Conservation (phyloP, 495 filamentous ascomycete genomes). For the Neurospora cerealis region DNA sequence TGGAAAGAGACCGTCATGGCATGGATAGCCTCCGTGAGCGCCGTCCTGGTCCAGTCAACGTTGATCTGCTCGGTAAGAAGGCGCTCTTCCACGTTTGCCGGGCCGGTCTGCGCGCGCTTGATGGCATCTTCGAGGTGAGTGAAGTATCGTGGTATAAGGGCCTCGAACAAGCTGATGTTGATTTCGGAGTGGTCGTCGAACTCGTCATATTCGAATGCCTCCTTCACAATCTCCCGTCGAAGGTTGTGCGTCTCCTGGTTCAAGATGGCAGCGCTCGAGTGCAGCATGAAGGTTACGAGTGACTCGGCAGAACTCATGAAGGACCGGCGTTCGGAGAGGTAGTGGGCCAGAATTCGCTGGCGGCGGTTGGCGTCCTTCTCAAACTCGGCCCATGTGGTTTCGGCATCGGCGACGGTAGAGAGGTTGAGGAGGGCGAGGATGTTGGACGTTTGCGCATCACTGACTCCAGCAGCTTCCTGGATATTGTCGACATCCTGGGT, state of each 20-base stretch:
- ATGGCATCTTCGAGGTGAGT: slow-evolving; percentile 26
- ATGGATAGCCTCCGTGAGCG: slow-evolving; percentile 59
- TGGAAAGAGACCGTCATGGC: slow-evolving; percentile 65
- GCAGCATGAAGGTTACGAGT: slow-evolving; percentile 32
- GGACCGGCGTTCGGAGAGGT: slow-evolving; percentile 57
- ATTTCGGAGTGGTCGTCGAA: not conserved
- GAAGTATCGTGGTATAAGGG: slow-evolving; percentile 31
- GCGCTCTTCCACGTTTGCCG: slow-evolving; percentile 15
- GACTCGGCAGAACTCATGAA: slow-evolving; percentile 42
- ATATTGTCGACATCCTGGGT: slow-evolving; percentile 59
- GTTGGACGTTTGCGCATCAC: slow-evolving; percentile 40
- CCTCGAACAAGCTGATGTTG: slow-evolving; percentile 19
- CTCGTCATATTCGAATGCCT: slow-evolving; percentile 16
- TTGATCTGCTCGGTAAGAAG: slow-evolving; percentile 41
- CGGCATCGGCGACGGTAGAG: slow-evolving; percentile 31
- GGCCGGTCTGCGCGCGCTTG: slow-evolving; percentile 17
- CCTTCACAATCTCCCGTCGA: slow-evolving; percentile 12
- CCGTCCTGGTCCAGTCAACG: slow-evolving; percentile 50
- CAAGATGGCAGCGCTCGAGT: slow-evolving; percentile 15
- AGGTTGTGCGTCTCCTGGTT: slow-evolving; percentile 19
- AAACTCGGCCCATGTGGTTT: slow-evolving; percentile 44
- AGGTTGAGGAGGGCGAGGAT: slow-evolving; percentile 35
- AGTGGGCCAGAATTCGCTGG: slow-evolving; percentile 52
- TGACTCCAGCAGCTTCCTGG: slow-evolving; percentile 52
- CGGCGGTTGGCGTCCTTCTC: slow-evolving; percentile 46